Percentiles rank a stretch among this genome's conserved stretches.
Conservation (phyloP, 805 yeast species). For the Nakazawaea wickerhamii region DNA sequence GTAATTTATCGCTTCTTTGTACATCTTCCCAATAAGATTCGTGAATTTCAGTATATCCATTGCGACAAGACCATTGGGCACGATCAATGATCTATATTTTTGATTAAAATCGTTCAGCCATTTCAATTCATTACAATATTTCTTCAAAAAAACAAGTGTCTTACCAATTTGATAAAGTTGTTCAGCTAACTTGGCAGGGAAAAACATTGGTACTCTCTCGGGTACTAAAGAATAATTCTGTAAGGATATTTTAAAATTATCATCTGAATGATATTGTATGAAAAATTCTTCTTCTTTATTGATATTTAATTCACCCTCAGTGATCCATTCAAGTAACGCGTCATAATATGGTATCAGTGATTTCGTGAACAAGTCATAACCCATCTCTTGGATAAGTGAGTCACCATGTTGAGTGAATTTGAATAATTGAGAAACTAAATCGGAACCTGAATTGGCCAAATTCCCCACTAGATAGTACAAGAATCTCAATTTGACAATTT, state of each 20-base stretch:
- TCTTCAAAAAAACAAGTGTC: slow-evolving; percentile 56
- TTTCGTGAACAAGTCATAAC: slow-evolving; percentile 38
- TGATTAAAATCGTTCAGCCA: slow-evolving; percentile 51
- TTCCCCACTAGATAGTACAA: slow-evolving; percentile 36
- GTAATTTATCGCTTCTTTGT: slow-evolving; percentile 47
- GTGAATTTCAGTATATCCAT: slow-evolving; percentile 25
- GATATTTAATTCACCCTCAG: slow-evolving; percentile 50
- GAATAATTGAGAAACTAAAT: slow-evolving; percentile 49
- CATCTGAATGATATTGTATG: slow-evolving; percentile 20
- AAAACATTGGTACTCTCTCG: slow-evolving; percentile 39
- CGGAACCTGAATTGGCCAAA: slow-evolving; percentile 24
- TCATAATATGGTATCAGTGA: slow-evolving; percentile 56
- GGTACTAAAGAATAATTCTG: slow-evolving; percentile 30
- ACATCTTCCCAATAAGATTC: slow-evolving; percentile 35
- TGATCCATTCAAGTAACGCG: slow-evolving; percentile 60
- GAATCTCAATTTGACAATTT: slow-evolving; percentile 53
- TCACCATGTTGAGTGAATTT: slow-evolving; percentile 63
- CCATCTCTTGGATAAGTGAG: slow-evolving; percentile 34
- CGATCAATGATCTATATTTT: slow-evolving; percentile 15
- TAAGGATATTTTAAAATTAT: background rate
- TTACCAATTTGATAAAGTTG: slow-evolving; percentile 67
- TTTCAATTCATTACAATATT: slow-evolving; percentile 58
- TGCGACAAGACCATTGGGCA: slow-evolving; percentile 27
- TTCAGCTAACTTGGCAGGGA: slow-evolving; percentile 33
- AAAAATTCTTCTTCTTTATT: slow-evolving; percentile 58